Percentiles rank a stretch among this genome's conserved stretches.
Evolutionary conservation across 148 eudicot species (phyloP).

Genomic region (Chenopodium album): DNA sequence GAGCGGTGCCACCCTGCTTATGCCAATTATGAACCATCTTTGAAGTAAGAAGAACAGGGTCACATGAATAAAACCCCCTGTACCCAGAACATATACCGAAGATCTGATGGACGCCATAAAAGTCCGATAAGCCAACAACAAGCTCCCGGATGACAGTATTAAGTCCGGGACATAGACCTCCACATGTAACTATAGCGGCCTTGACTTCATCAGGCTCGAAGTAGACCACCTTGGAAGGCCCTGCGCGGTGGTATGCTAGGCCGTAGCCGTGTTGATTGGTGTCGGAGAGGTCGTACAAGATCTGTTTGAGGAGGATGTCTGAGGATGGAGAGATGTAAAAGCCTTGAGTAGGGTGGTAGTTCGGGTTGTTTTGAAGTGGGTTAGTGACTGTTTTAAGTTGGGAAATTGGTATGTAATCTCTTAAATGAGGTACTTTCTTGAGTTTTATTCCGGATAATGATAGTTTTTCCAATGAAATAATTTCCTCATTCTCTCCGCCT

Average conservation of each 20-base stretch:
- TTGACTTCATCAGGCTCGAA: constrained; percentile 43
- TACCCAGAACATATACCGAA: constrained; percentile 55
- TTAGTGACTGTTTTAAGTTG: constrained; percentile 33
- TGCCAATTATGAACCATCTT: constrained; percentile 71
- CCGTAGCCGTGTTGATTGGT: not conserved
- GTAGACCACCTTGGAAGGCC: constrained; percentile 45
- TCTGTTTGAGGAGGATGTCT: constrained; percentile 52
- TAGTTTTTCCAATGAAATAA: not conserved
- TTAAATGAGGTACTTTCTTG: constrained; percentile 32
- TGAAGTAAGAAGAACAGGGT: constrained; percentile 38
- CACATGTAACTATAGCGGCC: constrained; percentile 77
- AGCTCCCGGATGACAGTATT: constrained; percentile 86
- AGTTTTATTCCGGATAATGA: constrained; percentile 24
- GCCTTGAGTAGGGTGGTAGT: constrained; percentile 45
- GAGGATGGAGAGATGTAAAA: constrained; percentile 49
- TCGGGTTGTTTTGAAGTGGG: constrained; percentile 45
- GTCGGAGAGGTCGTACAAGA: constrained; percentile 42
- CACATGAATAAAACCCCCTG: constrained; percentile 56
- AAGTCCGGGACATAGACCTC: constrained; percentile 73
- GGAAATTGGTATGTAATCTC: constrained; percentile 29
- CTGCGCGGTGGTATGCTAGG: constrained; percentile 57
- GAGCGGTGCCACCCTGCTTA: constrained; percentile 60
- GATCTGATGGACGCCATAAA: constrained; percentile 54
- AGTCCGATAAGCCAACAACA: constrained; percentile 74
- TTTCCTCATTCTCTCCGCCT: constrained; percentile 3